These are phyloP conservation scores for Podospora pseudocomata DNA, from an alignment of 495 filamentous ascomycete genomes.

Conservation along the genomic window DNA sequence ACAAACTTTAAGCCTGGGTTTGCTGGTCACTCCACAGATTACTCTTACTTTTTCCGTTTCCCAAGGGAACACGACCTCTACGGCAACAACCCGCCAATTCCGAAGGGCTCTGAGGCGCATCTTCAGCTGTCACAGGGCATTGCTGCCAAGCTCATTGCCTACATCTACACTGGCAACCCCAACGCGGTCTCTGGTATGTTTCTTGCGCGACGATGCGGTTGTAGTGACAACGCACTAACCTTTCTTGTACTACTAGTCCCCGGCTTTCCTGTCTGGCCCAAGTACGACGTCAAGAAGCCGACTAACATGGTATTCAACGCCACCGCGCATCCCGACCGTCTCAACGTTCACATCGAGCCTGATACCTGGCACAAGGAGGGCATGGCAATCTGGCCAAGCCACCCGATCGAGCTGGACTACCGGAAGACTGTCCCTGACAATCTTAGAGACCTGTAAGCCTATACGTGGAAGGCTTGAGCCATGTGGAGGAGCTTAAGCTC, in stretches of 20 bases:
- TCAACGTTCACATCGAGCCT: constrained; percentile 13
- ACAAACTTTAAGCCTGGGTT: constrained; percentile 12
- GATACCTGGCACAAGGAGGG: constrained; percentile 14
- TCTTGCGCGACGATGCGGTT: neutral
- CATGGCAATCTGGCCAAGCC: constrained; percentile 2
- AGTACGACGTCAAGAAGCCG: constrained; percentile 7
- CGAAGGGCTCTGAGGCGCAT: neutral
- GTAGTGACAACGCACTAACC: neutral
- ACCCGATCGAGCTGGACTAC: neutral
- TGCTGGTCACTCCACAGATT: constrained; percentile 8
- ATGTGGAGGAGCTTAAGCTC: no score
- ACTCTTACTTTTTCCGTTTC: constrained; percentile 14
- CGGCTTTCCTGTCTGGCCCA: constrained; percentile 9
- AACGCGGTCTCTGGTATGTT: constrained; percentile 9
- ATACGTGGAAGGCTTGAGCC: neutral
- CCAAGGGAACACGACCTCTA: constrained; percentile 5
- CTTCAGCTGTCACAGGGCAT: constrained; percentile 1
- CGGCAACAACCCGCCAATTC: constrained; percentile 7
- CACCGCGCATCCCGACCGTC: constrained; percentile 4
- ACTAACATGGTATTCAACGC: constrained; percentile 13
- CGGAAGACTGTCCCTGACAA: neutral
- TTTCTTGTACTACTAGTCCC: neutral
- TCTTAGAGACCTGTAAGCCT: neutral
- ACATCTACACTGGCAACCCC: constrained; percentile 11
- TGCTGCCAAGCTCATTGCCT: constrained; percentile 6